These are phyloP conservation scores for Scenedesmus sp. DNA, from an alignment of 163 green algal genomes.

Conservation along the genomic window DNA sequence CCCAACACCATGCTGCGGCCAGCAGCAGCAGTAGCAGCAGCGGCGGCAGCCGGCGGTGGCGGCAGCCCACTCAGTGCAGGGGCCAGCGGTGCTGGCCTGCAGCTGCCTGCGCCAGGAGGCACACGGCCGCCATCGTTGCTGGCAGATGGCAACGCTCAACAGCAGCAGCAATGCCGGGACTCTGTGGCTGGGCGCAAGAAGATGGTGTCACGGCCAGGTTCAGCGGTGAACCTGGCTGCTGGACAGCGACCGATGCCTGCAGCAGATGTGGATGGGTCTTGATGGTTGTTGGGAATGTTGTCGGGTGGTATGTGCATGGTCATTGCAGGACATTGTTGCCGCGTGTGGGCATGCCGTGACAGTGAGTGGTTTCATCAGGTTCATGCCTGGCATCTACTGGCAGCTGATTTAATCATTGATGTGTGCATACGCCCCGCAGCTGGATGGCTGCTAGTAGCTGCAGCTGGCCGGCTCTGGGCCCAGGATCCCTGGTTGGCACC, in stretches of 20 bases:
- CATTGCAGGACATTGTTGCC: neutral
- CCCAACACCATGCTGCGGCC: slow-evolving; percentile 25
- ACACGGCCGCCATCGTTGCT: slow-evolving; percentile 6
- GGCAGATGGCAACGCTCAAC: slow-evolving; percentile 32
- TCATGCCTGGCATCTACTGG: no score
- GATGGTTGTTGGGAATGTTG: neutral
- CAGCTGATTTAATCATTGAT: no score
- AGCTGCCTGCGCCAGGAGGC: neutral
- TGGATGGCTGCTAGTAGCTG: no score
- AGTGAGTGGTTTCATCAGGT: no score
- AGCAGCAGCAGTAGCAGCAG: slow-evolving; percentile 27
- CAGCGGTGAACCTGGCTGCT: slow-evolving; percentile 9
- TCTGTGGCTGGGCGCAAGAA: slow-evolving; percentile 36
- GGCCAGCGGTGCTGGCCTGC: neutral
- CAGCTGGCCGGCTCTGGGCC: no score
- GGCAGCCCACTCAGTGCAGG: neutral
- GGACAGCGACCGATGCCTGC: neutral
- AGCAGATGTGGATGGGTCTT: neutral
- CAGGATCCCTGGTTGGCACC: no score
- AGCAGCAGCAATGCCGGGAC: slow-evolving; percentile 31
- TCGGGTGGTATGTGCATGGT: neutral
- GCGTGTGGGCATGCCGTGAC: no score
- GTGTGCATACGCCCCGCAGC: no score
- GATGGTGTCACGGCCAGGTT: slow-evolving; percentile 24
- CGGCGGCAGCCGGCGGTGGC: neutral